Conservation (phyloP, 2,329 filamentous ascomycete genomes). For the Graphilbum sp. region DNA sequence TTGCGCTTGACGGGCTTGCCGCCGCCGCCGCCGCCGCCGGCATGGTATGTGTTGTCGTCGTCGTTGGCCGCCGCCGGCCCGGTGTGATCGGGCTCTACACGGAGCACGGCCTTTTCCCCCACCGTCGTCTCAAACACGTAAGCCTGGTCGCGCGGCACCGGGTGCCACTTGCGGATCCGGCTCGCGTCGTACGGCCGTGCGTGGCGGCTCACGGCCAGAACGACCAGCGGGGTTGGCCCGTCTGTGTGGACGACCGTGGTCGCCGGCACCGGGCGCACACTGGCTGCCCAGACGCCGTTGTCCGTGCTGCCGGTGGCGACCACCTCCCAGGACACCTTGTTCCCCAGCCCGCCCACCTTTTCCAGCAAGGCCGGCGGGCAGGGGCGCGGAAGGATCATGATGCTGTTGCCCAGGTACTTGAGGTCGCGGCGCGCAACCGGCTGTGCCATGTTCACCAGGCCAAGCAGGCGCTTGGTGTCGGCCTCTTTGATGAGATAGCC, state of each 20-base stretch:
- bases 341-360: conserved; percentile 75
- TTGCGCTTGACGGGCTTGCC: too few relatives aligned
- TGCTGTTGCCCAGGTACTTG: conserved; percentile 72
- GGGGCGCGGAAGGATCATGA: conserved; percentile 71
- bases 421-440: conserved; percentile 49
- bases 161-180: conserved; percentile 72
- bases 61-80: background rate
- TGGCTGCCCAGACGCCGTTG: conserved; percentile 74
- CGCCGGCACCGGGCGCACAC: conserved; percentile 54
- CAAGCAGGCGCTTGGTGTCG: conserved; percentile 56
- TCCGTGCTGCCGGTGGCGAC: conserved; percentile 60
- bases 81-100: conserved; percentile 55
- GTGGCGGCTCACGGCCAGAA: conserved; percentile 63
- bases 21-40: too few relatives aligned
- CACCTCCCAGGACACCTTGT: conserved; percentile 71
- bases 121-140: conserved; percentile 71
- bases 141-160: conserved; percentile 51
- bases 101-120: conserved; percentile 69
- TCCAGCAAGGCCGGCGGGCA: conserved; percentile 57
- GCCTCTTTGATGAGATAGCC: conserved; percentile 66
- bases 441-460: conserved; percentile 41
- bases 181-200: conserved; percentile 64
- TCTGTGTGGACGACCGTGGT: conserved; percentile 55
- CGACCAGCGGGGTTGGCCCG: conserved; percentile 60
- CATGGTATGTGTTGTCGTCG: too few relatives aligned